Percentiles rank a stretch among this genome's conserved stretches.
Evolutionary conservation across 345 rosid genomes (phyloP).

Genomic region (Turnera subulata): DNA sequence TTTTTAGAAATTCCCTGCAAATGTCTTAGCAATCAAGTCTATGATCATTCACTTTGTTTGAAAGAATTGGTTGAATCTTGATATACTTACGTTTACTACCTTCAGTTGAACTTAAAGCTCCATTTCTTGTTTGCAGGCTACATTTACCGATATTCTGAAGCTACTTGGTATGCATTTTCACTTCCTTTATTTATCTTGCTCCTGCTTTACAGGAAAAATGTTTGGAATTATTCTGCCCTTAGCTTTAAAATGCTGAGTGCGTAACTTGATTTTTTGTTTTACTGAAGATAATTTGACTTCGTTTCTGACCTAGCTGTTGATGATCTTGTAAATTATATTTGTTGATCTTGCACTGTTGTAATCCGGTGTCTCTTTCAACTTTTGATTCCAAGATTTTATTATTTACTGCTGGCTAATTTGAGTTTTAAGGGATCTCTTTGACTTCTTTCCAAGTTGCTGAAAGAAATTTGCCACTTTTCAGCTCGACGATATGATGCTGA

Average conservation of each 20-base stretch:
- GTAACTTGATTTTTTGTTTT: not conserved
- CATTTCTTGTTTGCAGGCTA: slow-evolving; percentile 64
- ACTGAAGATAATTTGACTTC: not conserved
- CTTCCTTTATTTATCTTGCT: not conserved
- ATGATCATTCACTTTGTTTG: not conserved
- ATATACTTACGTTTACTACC: not conserved
- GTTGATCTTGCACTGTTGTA: too few species aligned
- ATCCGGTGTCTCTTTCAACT: too few species aligned
- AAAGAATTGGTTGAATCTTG: not conserved
- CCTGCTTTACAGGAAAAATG: not conserved
- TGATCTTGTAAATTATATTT: too few species aligned
- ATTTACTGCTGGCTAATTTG: too few species aligned
- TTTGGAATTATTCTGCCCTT: not conserved
- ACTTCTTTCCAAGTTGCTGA: not conserved
- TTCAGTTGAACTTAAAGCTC: not conserved
- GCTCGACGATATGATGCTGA: slow-evolving; percentile 40
- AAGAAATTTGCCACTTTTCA: slow-evolving; percentile 32
- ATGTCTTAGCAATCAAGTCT: not conserved
- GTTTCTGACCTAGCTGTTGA: too few species aligned
- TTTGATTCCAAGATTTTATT: too few species aligned
- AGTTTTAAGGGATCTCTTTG: not conserved
- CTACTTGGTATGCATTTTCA: slow-evolving; percentile 57
- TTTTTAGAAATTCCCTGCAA: not conserved
- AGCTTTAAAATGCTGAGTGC: not conserved
- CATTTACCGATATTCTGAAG: slow-evolving; percentile 85